Evolutionary conservation across 345 rosid species (phyloP), one percentile per base, ranked within the genome.

Genomic region (Carallia pectinifolia): DNA sequence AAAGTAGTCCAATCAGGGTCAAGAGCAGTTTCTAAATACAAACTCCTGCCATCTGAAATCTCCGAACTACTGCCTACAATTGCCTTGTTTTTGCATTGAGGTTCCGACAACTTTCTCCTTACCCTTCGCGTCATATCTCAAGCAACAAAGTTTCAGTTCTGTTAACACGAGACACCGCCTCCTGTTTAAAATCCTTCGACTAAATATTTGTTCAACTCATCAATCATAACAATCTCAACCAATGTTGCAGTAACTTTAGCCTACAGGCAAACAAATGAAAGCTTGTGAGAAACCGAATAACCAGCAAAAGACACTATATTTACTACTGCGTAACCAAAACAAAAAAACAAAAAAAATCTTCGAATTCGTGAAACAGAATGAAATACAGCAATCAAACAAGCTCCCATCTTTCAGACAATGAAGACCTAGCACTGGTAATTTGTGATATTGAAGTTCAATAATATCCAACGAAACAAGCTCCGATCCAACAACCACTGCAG

Each of bases 1-100:
- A 81, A 75, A 33, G 62, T 58, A n/a, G 77, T 81, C 81, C 84
- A 81, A 71, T 81, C 76, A 54, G 74, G 62, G 19, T 60, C 66
- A 27, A 7, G 31, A 53, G 53, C 58, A 31, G 33, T 60, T 15
- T 39, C 55, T n/a, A n/a, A 69, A 53, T 55, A 40, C 39, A 16
- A 64, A 65, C 70, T 31, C 48, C 58, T 68, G 31, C 36, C 74
- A 65, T 72, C 80, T 68, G 40, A 50, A 60, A 37, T 36, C 63
- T 53, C 72, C 17, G 69, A 67, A 75, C 65, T 47, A 39, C 71
- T 64, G 58, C 38, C 65, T n/a, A 71, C 69, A 54, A 64, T 61
- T 37, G 67, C 71, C 36, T 71, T 50, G 10, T 62, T 55, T 62
- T 61, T 58, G 34, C 54, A 73, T 47, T 39, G 12, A 17, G 44